Percentiles rank a stretch among this genome's conserved stretches.
Conservation (phyloP, 139 green algal genomes). For the Volvox africanus region DNA sequence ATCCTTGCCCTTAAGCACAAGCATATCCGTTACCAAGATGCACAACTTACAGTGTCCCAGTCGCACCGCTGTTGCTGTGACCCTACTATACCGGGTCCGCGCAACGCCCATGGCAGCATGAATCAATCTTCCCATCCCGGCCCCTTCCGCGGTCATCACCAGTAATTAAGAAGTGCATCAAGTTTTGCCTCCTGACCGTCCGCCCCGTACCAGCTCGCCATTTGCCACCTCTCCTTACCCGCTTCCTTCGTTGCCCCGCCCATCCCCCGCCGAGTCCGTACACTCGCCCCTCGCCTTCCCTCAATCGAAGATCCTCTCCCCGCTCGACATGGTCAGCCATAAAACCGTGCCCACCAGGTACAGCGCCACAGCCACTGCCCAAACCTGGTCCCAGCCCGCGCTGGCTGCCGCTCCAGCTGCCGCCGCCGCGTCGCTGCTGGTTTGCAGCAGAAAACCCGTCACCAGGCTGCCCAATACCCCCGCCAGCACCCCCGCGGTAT, state of each 20-base stretch:
- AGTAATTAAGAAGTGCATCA: too few relatives aligned
- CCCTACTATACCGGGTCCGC: too few relatives aligned
- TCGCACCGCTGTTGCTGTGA: too few relatives aligned
- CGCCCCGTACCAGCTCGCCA: neutral
- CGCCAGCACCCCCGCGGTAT: conserved; percentile 96
- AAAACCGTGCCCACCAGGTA: conserved; percentile 94
- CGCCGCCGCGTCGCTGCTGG: conserved; percentile 64
- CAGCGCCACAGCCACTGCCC: conserved; percentile 90
- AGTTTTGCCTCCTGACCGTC: neutral
- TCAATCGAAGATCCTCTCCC: conserved; percentile 91
- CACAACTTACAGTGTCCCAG: too few relatives aligned
- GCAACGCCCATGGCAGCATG: too few relatives aligned
- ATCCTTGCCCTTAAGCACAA: too few relatives aligned
- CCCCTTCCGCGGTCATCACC: too few relatives aligned
- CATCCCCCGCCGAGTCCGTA: neutral
- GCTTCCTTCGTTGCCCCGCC: neutral
- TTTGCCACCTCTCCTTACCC: neutral
- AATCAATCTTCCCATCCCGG: too few relatives aligned
- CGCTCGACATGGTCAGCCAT: conserved; percentile 93
- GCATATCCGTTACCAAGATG: too few relatives aligned
- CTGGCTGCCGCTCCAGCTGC: neutral
- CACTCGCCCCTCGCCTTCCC: neutral
- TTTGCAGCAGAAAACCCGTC: conserved; percentile 92
- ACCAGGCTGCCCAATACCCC: conserved; percentile 93
- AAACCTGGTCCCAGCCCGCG: conserved; percentile 78